These are phyloP conservation scores for Oryza meyeriana DNA, from an alignment of 176 grass and related monocot genomes.

Conservation along the genomic window DNA sequence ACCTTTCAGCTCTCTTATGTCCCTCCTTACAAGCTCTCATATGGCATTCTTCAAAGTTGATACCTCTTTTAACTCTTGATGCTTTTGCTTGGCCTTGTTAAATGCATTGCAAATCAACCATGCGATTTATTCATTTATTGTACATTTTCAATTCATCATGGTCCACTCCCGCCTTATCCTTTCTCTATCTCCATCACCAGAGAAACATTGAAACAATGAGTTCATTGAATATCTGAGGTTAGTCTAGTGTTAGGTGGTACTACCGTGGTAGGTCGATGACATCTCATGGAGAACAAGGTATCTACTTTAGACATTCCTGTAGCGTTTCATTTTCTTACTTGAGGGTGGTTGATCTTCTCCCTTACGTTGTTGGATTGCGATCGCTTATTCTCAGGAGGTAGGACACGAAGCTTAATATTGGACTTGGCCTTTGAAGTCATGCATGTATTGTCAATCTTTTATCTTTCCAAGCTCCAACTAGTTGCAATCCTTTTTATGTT, in stretches of 20 bases:
- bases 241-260: constrained; percentile 39
- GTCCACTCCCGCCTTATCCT: neutral
- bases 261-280: constrained; percentile 33
- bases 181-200: neutral
- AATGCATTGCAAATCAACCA: neutral
- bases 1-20: too few relatives aligned
- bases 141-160: neutral
- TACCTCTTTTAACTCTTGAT: neutral
- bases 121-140: neutral
- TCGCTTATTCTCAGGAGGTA: neutral
- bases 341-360: constrained; percentile 43
- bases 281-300: neutral
- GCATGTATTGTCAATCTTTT: neutral
- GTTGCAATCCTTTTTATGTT: neutral
- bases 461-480: neutral
- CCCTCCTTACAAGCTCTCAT: too few relatives aligned
- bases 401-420: neutral
- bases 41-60: neutral
- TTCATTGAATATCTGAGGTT: constrained; percentile 22
- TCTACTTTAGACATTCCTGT: constrained; percentile 1
- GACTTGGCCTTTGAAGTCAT: neutral
- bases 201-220: neutral
- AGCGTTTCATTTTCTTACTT: constrained; percentile 24
- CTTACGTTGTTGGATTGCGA: neutral
- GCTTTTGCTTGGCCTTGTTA: neutral